Evolutionary conservation across 176 grass and related monocot species (phyloP).

Genomic region (Aegilops speltoides): DNA sequence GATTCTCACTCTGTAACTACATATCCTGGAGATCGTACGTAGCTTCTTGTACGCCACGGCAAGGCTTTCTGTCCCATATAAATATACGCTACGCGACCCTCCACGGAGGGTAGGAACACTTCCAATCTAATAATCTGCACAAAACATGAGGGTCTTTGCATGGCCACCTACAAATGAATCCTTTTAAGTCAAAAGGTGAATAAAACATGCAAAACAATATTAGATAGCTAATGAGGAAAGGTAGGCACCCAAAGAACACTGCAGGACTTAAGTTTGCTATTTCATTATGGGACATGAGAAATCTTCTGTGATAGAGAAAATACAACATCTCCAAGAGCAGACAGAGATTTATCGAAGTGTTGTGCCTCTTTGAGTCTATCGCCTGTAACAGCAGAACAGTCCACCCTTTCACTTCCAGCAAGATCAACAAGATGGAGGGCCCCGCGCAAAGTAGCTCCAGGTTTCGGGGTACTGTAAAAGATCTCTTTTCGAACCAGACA

Average conservation of each 20-base stretch:
- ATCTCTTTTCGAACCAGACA: slow-evolving; percentile 60
- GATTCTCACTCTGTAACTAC: no score
- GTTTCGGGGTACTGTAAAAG: no score
- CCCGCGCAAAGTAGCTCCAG: slow-evolving; percentile 43
- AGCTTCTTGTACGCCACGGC: no score
- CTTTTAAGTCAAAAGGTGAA: not conserved
- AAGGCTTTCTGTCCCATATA: no score
- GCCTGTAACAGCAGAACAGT: slow-evolving; percentile 68
- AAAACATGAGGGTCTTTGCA: slow-evolving; percentile 89
- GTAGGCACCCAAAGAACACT: slow-evolving; percentile 74
- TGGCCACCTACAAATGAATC: slow-evolving; percentile 58
- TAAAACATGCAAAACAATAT: not conserved
- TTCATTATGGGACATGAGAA: slow-evolving; percentile 77
- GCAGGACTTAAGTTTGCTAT: slow-evolving; percentile 87
- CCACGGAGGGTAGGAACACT: no score
- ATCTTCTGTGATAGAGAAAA: slow-evolving; percentile 71
- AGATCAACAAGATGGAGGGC: slow-evolving; percentile 80
- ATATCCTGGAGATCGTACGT: no score
- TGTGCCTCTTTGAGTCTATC: slow-evolving; percentile 84
- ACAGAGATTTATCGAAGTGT: slow-evolving; percentile 84
- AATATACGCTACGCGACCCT: no score
- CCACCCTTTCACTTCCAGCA: slow-evolving; percentile 81
- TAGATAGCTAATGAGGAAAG: slow-evolving; percentile 11
- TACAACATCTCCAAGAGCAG: slow-evolving; percentile 88
- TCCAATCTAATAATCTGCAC: slow-evolving; percentile 44